Conservation (phyloP, 2,329 filamentous ascomycete species). For the Clonostachys sp. region DNA sequence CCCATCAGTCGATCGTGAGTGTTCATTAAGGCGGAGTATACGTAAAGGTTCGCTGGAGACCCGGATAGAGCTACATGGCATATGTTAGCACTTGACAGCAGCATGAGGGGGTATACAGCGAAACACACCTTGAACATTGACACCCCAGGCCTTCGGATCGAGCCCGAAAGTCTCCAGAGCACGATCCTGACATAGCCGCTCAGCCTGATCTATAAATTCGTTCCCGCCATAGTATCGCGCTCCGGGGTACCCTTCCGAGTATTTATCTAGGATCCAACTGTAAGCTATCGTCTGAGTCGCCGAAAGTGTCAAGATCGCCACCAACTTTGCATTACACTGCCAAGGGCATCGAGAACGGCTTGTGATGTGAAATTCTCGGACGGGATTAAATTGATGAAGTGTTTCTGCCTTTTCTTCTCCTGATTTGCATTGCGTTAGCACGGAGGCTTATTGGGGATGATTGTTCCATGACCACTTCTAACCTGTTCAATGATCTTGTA, state of each 20-base stretch:
- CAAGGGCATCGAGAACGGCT: slow-evolving; percentile 84
- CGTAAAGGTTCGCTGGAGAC: slow-evolving; percentile 75
- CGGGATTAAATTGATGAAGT: slow-evolving; percentile 96
- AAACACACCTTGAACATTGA: slow-evolving; percentile 81
- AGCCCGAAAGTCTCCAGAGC: slow-evolving; percentile 85
- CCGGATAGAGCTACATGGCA: slow-evolving; percentile 66
- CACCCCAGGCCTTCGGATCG: slow-evolving; percentile 84
- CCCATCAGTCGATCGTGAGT: slow-evolving; percentile 96
- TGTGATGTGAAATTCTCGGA: slow-evolving; percentile 96
- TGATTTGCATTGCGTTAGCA: background rate
- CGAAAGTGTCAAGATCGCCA: background rate
- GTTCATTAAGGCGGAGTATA: slow-evolving; percentile 89
- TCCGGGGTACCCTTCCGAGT: slow-evolving; percentile 96
- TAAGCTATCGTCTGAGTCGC: background rate
- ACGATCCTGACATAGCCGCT: slow-evolving; percentile 84
- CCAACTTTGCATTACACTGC: slow-evolving; percentile 90
- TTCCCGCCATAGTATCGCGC: slow-evolving; percentile 97
- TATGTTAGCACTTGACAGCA: background rate
- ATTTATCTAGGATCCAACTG: slow-evolving; percentile 64
- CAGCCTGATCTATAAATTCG: slow-evolving; percentile 89
- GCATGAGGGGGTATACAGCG: background rate
- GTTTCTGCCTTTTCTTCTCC: slow-evolving; percentile 95
- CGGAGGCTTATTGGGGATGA: background rate
- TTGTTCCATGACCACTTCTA: slow-evolving; percentile 11
- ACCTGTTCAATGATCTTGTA: slow-evolving; percentile 91